A percentile compares a stretch with the other conserved stretches of the same genome.
Evolutionary conservation across 176 grass and related monocot species (phyloP).

Genomic region (Elymus sibiricus): DNA sequence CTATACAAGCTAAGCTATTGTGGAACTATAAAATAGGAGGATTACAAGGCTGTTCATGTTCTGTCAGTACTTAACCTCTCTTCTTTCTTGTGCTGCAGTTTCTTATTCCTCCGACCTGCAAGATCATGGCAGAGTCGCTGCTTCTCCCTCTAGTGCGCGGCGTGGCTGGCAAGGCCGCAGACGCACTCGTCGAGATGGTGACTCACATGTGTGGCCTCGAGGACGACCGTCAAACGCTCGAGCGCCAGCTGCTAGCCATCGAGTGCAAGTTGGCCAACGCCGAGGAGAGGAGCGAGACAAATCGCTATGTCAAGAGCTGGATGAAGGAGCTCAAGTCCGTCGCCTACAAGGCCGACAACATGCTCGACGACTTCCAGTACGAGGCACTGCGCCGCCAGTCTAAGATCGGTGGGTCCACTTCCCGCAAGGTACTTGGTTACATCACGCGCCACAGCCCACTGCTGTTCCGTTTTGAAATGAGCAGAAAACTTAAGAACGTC

Average conservation of each 20-base stretch:
- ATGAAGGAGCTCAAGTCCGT: constrained; percentile 12
- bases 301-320: not conserved
- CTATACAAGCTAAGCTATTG: no score
- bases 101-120: not conserved
- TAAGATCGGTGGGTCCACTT: not conserved
- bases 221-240: not conserved
- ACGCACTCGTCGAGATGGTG: not conserved
- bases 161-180: not conserved
- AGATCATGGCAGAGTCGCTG: not conserved
- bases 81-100: no score
- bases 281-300: not conserved
- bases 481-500: constrained; percentile 10
- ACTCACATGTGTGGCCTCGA: not conserved
- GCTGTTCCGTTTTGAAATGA: not conserved
- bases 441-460: not conserved
- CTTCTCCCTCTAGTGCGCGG: not conserved
- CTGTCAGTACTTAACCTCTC: no score
- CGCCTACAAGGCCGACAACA: constrained; percentile 37
- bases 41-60: no score
- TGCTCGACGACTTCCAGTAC: constrained; percentile 43
- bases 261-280: not conserved
- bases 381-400: constrained; percentile 2
- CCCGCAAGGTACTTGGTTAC: not conserved
- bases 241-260: not conserved
- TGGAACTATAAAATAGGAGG: no score